Conservation (phyloP, 306 rosid species). For the Ziziphus jujuba region DNA sequence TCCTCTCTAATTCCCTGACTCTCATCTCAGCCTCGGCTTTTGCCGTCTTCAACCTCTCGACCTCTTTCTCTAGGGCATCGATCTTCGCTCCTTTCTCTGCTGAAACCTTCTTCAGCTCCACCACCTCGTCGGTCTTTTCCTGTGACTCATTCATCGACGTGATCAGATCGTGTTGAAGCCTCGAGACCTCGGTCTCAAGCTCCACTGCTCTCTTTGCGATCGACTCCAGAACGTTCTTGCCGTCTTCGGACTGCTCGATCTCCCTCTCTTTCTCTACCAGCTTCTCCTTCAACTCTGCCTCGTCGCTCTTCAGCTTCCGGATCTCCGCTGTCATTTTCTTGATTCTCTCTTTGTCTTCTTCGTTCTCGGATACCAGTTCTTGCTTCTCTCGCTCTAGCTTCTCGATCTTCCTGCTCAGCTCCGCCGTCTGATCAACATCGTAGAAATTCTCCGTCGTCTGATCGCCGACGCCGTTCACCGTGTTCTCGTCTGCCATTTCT, state of each 20-base stretch:
- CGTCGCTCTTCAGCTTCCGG: conserved; percentile 40
- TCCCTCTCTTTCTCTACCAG: conserved; percentile 50
- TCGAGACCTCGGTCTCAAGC: conserved; percentile 69
- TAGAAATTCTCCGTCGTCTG: conserved; percentile 33
- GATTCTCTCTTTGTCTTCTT: conserved; percentile 45
- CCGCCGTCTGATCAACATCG: conserved; percentile 48
- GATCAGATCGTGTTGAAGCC: conserved; percentile 73
- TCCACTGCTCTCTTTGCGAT: conserved; percentile 67
- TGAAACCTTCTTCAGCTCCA: conserved; percentile 47
- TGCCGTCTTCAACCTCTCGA: conserved; percentile 46
- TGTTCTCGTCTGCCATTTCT: conserved; percentile 60
- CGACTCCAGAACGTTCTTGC: conserved; percentile 36
- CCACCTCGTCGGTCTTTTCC: conserved; percentile 46
- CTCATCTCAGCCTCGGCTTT: conserved; percentile 55
- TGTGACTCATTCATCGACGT: conserved; percentile 42
- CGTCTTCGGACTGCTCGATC: conserved; percentile 40
- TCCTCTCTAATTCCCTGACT: conserved; percentile 84
- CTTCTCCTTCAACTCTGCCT: conserved; percentile 44
- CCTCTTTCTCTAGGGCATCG: conserved; percentile 54
- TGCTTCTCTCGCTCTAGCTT: conserved; percentile 55
- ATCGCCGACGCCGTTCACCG: conserved; percentile 45
- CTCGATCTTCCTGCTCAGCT: conserved; percentile 45
- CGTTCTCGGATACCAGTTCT: conserved; percentile 43
- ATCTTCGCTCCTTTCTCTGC: conserved; percentile 50
- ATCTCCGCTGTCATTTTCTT: conserved; percentile 47